A percentile compares a stretch with the other conserved stretches of the same genome.
These are phyloP conservation scores for Aurifilum marmelostoma DNA, from an alignment of 2,329 filamentous ascomycete genomes.

Conservation along the genomic window DNA sequence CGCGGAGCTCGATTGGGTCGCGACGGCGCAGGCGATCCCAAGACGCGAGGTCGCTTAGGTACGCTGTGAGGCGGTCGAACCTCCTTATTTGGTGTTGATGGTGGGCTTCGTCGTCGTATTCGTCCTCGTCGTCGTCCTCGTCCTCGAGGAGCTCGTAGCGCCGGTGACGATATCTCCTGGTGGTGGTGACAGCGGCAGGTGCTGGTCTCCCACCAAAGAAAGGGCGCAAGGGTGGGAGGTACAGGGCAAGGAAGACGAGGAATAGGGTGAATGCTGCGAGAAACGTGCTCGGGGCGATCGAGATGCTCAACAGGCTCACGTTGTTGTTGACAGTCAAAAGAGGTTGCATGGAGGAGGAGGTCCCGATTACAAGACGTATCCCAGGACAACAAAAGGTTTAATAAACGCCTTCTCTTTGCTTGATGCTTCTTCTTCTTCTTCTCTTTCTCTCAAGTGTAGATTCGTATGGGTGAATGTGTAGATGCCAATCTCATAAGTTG, in stretches of 20 bases:
- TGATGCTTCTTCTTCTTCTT: background rate
- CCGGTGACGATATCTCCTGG: background rate
- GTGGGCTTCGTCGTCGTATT: background rate
- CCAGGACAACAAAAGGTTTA: background rate
- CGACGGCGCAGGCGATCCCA: constrained; percentile 24
- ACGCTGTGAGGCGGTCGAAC: constrained; percentile 16
- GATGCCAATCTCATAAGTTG: background rate
- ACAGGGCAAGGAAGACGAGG: constrained; percentile 56
- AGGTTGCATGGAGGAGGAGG: constrained; percentile 54
- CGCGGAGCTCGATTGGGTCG: constrained; percentile 31
- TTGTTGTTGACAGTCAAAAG: constrained; percentile 64
- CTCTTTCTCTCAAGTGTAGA: background rate
- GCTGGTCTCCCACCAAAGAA: constrained; percentile 21
- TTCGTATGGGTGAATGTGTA: background rate
- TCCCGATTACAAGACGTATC: background rate
- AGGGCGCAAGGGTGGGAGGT: constrained; percentile 41
- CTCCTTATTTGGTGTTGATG: background rate
- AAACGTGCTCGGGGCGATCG: constrained; percentile 61
- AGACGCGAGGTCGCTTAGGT: constrained; percentile 24
- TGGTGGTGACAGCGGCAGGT: constrained; percentile 20
- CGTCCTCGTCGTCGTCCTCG: constrained; percentile 11
- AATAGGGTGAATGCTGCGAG: constrained; percentile 54
- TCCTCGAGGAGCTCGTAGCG: background rate
- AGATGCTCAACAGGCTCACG: constrained; percentile 62
- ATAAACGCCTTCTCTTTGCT: too few species aligned